These are phyloP conservation scores for Salmacisia buchloeana DNA, from an alignment of 1,284 basidiomycete genomes.

Conservation along the genomic window DNA sequence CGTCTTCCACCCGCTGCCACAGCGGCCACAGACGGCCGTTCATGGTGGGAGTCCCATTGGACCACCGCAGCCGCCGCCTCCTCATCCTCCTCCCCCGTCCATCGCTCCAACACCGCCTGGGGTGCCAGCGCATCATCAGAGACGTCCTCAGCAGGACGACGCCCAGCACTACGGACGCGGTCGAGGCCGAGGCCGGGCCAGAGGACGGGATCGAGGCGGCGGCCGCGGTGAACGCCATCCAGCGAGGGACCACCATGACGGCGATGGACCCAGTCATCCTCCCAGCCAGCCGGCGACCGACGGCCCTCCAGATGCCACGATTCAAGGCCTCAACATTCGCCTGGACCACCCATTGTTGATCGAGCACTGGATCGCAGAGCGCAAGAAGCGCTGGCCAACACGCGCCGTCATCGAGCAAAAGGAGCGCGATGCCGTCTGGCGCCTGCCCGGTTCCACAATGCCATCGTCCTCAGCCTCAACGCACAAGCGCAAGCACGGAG, in stretches of 20 bases:
- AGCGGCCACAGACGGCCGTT: slow-evolving; percentile 10
- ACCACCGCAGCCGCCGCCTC: not conserved
- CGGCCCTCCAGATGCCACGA: slow-evolving; percentile 37
- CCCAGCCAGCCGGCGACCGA: slow-evolving; percentile 14
- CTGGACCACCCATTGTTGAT: slow-evolving; percentile 45
- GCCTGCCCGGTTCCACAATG: slow-evolving; percentile 8
- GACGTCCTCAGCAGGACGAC: not conserved
- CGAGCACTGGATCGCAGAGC: slow-evolving; percentile 45
- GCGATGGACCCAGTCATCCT: not conserved
- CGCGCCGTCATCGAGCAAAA: slow-evolving; percentile 34
- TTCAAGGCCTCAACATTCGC: slow-evolving; percentile 45
- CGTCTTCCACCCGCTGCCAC: not conserved
- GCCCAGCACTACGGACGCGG: not conserved
- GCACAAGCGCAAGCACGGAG: not conserved
- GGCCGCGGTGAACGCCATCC: not conserved
- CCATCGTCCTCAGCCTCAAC: not conserved
- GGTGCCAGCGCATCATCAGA: not conserved
- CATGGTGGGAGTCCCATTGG: too few species aligned
- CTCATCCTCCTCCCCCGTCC: not conserved
- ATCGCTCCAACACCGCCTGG: not conserved
- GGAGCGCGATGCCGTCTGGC: slow-evolving; percentile 23
- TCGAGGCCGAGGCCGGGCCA: not conserved
- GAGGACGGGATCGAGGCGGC: not conserved
- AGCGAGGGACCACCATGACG: not conserved
- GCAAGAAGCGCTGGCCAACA: slow-evolving; percentile 46